These are phyloP conservation scores for Debaryomyces sp. DNA, from an alignment of 1,139 yeast species.

Conservation along the genomic window DNA sequence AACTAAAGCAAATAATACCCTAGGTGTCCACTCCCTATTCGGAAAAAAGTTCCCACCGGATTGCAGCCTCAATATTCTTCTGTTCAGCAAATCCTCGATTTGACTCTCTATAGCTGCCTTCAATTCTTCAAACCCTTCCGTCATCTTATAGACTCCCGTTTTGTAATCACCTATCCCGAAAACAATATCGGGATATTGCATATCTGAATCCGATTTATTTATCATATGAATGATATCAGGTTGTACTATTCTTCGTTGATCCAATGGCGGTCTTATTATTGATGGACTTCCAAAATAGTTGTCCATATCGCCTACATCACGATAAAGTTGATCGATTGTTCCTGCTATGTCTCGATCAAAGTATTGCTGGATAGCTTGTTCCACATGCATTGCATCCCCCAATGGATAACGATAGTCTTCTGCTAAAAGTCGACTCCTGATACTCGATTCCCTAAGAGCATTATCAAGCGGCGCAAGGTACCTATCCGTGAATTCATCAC, in stretches of 20 bases:
- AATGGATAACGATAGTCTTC: not conserved
- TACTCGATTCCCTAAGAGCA: too few relatives aligned
- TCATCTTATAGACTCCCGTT: constrained; percentile 4
- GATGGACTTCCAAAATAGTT: constrained; percentile 4
- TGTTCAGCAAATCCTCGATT: too few relatives aligned
- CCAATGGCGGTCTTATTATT: constrained; percentile 2
- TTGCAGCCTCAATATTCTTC: too few relatives aligned
- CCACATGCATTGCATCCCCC: constrained; percentile 2
- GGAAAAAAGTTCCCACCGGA: too few relatives aligned
- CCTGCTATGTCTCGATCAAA: not conserved
- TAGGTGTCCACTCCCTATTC: too few relatives aligned
- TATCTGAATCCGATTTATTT: not conserved
- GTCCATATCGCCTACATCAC: not conserved
- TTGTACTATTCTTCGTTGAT: not conserved
- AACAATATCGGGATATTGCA: constrained; percentile 3
- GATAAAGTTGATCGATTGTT: constrained; percentile 1
- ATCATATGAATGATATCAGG: constrained; percentile 5
- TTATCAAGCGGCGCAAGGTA: too few relatives aligned
- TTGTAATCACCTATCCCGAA: constrained; percentile 8
- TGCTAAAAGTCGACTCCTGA: too few relatives aligned
- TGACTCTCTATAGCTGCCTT: too few relatives aligned
- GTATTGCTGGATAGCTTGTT: constrained; percentile 6
- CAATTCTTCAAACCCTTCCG: constrained; percentile 1
- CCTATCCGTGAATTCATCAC: too few relatives aligned
- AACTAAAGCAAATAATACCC: too few relatives aligned